Evolutionary conservation across 495 filamentous ascomycete genomes (phyloP), one percentile per base, ranked within the genome.

Genomic region (Xylaria telfairii): DNA sequence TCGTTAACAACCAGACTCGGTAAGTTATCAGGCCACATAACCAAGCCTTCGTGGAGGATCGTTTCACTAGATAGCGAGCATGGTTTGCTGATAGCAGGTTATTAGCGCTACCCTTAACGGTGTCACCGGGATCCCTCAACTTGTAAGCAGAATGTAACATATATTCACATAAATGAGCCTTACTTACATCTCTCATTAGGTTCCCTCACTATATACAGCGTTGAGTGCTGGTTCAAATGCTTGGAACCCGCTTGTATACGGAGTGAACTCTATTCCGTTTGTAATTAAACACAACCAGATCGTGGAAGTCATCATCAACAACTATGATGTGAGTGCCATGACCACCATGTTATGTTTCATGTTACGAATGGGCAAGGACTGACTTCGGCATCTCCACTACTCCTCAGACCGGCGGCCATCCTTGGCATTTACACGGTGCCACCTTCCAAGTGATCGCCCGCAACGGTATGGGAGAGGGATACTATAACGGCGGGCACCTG

Each of bases 301-400:
- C 0, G 86, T 97, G 44, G 90, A 97, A 67, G 90, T 97, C 42
- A 82, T 95, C 19, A 68, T 97, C 32, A 95, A 96, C 84, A 97
- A 95, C 78, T 74, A 84, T 15, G 92, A 95, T 74, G 65, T 67
- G 17, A 57, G 65, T 67, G 12, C 12, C 21, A 56, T 24, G 28
- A 12, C 32, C 19, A 1, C 12, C 70, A 70, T 34, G 71, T 77
- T 42, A 57, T 76, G 6, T 41, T 68, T 30, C 64, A 42, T 1
- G 54, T 72, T 90, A 41, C 65, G 92, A 3, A 90, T 90, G 81
- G 57, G 19, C 13, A 91, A 90, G 72, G 71, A 80, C 26, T 88
- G 90, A 70, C 72, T 80, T 21, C 12, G 3, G 3, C 6, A 41
- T 42, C 8, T 42, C 28, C 37, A 28, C 37, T 2, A n/a, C 26